Conservation (phyloP, 208 protist species). For the Trypanosomatidae sp. region DNA sequence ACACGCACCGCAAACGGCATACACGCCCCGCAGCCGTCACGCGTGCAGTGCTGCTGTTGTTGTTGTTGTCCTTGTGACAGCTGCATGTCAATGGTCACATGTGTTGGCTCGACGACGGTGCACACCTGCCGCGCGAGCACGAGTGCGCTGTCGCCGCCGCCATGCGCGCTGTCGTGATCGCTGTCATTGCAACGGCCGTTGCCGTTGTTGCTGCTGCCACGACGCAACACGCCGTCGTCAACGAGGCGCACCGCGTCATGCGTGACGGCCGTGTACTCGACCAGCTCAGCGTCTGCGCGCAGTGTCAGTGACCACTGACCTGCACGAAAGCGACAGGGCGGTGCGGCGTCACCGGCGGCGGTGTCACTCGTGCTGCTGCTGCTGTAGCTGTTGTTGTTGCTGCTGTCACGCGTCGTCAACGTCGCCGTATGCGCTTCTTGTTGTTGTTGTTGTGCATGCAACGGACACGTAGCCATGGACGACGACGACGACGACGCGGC, state of each 20-base stretch:
- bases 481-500: neutral
- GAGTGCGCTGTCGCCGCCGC: constrained; percentile 12
- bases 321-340: no score
- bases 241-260: constrained; percentile 9
- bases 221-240: constrained; percentile 1
- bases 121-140: constrained; percentile 47
- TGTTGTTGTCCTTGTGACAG: no score
- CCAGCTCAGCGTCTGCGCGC: constrained; percentile 27
- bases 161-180: constrained; percentile 16
- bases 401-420: neutral
- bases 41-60: no score
- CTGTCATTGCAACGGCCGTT: neutral
- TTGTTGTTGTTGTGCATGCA: neutral
- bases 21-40: no score
- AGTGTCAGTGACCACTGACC: constrained; percentile 24
- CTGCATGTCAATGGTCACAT: constrained; percentile 31
- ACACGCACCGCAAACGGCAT: no score
- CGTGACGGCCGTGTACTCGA: constrained; percentile 21
- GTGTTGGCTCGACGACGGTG: constrained; percentile 29
- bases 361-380: no score
- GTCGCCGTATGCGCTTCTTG: neutral
- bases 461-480: neutral
- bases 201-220: neutral
- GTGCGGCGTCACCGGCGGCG: no score
- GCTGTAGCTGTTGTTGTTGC: neutral